Evolutionary conservation across 169 alveolate genomes (phyloP).

Genomic region (Plasmodium knowlesi): DNA sequence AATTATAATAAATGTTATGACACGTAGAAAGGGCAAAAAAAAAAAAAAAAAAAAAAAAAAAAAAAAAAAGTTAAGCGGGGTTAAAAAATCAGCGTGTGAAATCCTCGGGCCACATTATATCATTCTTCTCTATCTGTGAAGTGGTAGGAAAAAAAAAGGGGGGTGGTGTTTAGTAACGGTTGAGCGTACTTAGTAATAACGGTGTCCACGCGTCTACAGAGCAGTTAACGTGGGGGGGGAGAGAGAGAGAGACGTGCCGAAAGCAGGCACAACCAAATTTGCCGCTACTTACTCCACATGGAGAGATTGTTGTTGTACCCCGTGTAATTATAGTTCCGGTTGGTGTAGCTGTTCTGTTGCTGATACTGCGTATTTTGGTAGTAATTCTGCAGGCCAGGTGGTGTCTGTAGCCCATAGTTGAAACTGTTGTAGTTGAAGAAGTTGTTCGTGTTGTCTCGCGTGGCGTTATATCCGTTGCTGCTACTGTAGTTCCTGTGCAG

Average conservation of each 20-base stretch:
- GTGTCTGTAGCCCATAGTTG: constrained; percentile 46
- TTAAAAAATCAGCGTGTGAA: neutral
- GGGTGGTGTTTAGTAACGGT: neutral
- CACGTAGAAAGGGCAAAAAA: neutral
- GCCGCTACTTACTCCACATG: constrained; percentile 70
- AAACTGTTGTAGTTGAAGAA: constrained; percentile 57
- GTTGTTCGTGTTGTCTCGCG: constrained; percentile 48
- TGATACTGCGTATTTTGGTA: constrained; percentile 66
- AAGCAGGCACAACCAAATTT: neutral
- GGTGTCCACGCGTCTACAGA: neutral
- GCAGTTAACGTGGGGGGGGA: neutral
- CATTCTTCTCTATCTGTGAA: constrained; percentile 69
- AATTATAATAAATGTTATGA: neutral
- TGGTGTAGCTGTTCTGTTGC: constrained; percentile 66
- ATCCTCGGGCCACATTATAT: neutral
- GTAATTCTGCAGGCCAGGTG: constrained; percentile 70
- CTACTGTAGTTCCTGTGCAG: constrained; percentile 44
- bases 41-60: neutral
- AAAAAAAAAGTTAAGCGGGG: constrained; percentile 1
- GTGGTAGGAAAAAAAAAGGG: neutral
- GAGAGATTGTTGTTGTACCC: constrained; percentile 62
- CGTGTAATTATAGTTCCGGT: constrained; percentile 62
- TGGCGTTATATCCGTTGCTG: constrained; percentile 63
- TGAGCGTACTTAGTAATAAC: no score
- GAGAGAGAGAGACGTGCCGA: neutral